phyloP scores from a whole-genome alignment of 768 basidiomycete species.

The Serpula lacrymans region DNA sequence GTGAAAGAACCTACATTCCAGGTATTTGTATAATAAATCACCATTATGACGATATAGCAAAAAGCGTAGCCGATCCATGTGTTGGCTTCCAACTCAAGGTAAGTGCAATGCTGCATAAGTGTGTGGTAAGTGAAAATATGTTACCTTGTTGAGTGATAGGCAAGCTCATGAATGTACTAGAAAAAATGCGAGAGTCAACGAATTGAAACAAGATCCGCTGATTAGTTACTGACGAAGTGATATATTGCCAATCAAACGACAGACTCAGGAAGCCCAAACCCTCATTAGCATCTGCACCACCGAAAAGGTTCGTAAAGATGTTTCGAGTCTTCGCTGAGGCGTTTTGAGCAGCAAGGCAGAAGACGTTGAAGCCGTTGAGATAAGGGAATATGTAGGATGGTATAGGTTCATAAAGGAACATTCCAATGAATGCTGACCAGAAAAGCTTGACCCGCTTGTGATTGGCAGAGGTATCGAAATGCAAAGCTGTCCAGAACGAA shows the following conservation, averaged over 20 bases:
- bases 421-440: slow-evolving; percentile 47
- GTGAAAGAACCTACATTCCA: slow-evolving; percentile 46
- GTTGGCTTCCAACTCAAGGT: slow-evolving; percentile 37
- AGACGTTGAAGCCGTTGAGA: slow-evolving; percentile 57
- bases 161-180: slow-evolving; percentile 40
- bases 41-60: slow-evolving; percentile 52
- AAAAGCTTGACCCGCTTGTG: slow-evolving; percentile 50
- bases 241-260: slow-evolving; percentile 70
- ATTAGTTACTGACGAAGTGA: slow-evolving; percentile 4
- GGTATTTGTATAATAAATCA: slow-evolving; percentile 58
- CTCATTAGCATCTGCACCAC: slow-evolving; percentile 65
- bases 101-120: neutral
- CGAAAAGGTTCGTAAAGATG: slow-evolving; percentile 60
- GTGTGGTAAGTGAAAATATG: neutral
- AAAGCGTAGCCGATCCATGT: slow-evolving; percentile 52
- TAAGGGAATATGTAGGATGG: slow-evolving; percentile 49
- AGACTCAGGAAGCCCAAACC: slow-evolving; percentile 59
- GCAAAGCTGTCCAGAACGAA: slow-evolving; percentile 43
- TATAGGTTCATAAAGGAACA: slow-evolving; percentile 56
- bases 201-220: slow-evolving; percentile 3
- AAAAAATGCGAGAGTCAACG: slow-evolving; percentile 3
- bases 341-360: slow-evolving; percentile 52
- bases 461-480: slow-evolving; percentile 44
- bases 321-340: slow-evolving; percentile 43
- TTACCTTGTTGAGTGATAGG: slow-evolving; percentile 56